Conservation (phyloP, 129 eudicot genomes). For the Kitagawia praeruptora region DNA sequence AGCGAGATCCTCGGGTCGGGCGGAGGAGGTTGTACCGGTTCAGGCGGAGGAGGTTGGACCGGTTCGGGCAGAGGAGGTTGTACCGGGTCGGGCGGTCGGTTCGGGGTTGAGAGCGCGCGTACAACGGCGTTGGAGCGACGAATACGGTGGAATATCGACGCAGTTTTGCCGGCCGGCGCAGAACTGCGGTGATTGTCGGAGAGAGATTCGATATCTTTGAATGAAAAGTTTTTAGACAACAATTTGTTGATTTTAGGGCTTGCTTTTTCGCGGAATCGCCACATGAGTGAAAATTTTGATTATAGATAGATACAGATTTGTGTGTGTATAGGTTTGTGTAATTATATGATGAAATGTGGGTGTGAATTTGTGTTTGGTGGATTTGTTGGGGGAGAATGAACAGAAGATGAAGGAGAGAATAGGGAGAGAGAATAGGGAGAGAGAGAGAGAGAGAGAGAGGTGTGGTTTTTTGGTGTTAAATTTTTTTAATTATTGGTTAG, state of each 20-base stretch:
- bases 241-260: conserved; percentile 23
- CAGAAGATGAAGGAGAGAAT: not conserved
- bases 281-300: conserved; percentile 29
- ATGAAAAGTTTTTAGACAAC: conserved; percentile 23
- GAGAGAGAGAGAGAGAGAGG: not conserved
- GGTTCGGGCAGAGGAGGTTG: not conserved
- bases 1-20: not conserved
- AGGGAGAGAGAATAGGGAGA: not conserved
- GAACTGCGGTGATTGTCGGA: conserved; percentile 24
- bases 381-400: conserved; percentile 1
- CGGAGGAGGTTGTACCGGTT: not conserved
- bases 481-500: not conserved
- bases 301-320: not conserved
- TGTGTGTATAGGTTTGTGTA: not conserved
- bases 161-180: not conserved
- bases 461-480: not conserved
- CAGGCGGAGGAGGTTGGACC: not conserved
- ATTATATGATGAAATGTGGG: not conserved
- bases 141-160: conserved; percentile 65
- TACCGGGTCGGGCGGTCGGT: conserved; percentile 13
- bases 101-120: conserved; percentile 33
- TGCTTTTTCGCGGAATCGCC: conserved; percentile 51
- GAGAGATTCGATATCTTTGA: conserved; percentile 62
- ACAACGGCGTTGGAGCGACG: conserved; percentile 38
- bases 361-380: not conserved